These are phyloP conservation scores for Nitzschia sp. DNA, from an alignment of 108 stramenopile genomes.

Conservation along the genomic window DNA sequence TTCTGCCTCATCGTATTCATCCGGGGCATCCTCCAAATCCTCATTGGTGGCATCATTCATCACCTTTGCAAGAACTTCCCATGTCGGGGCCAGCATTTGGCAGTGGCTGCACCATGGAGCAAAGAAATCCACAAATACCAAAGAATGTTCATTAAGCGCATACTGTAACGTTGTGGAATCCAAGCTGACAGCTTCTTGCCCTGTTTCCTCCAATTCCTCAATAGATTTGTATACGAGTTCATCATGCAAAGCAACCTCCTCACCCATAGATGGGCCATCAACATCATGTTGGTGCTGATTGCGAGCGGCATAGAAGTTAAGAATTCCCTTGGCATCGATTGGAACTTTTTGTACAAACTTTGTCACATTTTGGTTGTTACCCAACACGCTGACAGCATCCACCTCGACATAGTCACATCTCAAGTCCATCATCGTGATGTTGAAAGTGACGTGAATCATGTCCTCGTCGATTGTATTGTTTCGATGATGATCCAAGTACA, in stretches of 20 bases:
- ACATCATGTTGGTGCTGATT: slow-evolving; percentile 73
- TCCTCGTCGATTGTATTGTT: slow-evolving; percentile 29
- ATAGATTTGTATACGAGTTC: slow-evolving; percentile 65
- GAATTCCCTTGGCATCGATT: slow-evolving; percentile 81
- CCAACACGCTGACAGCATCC: slow-evolving; percentile 74
- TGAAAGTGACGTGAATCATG: slow-evolving; percentile 76
- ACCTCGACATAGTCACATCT: slow-evolving; percentile 82
- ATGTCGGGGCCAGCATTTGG: slow-evolving; percentile 65
- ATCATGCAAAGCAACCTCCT: slow-evolving; percentile 55
- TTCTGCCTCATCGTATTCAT: slow-evolving; percentile 56
- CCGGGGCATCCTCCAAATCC: slow-evolving; percentile 35
- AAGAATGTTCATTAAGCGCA: slow-evolving; percentile 37
- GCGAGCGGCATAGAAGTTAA: slow-evolving; percentile 54
- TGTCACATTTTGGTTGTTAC: slow-evolving; percentile 92
- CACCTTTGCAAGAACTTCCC: slow-evolving; percentile 74
- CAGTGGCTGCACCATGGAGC: slow-evolving; percentile 83
- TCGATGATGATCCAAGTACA: slow-evolving; percentile 23
- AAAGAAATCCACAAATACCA: slow-evolving; percentile 49
- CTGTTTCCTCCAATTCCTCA: slow-evolving; percentile 82
- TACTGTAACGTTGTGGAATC: slow-evolving; percentile 42
- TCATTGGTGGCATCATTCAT: slow-evolving; percentile 59
- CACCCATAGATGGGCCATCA: not conserved
- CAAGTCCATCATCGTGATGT: slow-evolving; percentile 90
- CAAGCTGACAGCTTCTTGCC: slow-evolving; percentile 71
- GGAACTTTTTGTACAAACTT: slow-evolving; percentile 86